phyloP scores from a whole-genome alignment of 169 alveolate species.

The Eimeria necatrix region DNA sequence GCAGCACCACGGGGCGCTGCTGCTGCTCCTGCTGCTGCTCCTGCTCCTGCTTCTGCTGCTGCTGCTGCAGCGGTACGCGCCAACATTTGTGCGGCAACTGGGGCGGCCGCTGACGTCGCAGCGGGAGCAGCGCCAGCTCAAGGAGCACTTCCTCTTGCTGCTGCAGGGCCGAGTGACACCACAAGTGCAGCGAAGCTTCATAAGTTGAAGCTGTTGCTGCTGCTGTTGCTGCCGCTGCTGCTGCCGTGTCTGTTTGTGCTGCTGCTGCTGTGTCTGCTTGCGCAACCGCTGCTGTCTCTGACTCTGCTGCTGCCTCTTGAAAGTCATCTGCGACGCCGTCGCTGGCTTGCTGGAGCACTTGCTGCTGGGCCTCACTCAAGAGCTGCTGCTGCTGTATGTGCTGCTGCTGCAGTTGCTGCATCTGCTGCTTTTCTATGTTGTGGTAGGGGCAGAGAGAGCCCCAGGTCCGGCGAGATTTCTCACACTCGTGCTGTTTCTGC shows the following conservation, averaged over 20 bases:
- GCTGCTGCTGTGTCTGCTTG: not conserved
- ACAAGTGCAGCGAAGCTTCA: not conserved
- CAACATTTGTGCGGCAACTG: constrained; percentile 30
- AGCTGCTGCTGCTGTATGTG: constrained; percentile 5
- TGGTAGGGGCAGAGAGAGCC: constrained; percentile 32
- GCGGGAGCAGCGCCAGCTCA: constrained; percentile 60
- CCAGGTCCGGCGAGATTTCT: not conserved
- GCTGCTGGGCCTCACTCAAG: not conserved
- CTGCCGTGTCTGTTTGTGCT: not conserved
- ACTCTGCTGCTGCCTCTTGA: not conserved
- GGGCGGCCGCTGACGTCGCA: not conserved
- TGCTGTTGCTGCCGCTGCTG: constrained; percentile 19
- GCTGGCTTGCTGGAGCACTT: constrained; percentile 20
- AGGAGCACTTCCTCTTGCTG: constrained; percentile 21
- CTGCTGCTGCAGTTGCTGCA: constrained; percentile 24
- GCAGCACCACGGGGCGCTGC: constrained; percentile 45
- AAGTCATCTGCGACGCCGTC: not conserved
- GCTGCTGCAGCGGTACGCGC: constrained; percentile 59
- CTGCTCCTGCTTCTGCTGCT: constrained; percentile 7
- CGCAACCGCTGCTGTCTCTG: not conserved
- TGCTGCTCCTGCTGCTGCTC: constrained; percentile 57
- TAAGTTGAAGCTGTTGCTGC: constrained; percentile 12
- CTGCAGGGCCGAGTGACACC: not conserved
- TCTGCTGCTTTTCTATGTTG: constrained; percentile 45
- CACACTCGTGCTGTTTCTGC: not conserved